Evolutionary conservation across 805 yeast genomes (phyloP), one percentile per base, ranked within the genome.

Genomic region (Scheffersomyces spartinae): DNA sequence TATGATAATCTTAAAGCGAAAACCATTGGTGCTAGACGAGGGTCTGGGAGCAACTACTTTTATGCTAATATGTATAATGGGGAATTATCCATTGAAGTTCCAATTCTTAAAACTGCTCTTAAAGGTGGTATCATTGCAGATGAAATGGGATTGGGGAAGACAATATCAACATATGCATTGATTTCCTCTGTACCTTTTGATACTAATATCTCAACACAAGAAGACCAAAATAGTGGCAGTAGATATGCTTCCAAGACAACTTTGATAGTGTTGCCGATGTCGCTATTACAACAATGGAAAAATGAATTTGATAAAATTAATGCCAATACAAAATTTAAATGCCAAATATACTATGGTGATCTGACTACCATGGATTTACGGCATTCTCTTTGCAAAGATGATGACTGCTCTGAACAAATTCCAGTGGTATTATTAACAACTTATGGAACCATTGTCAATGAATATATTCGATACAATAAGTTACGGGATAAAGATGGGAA

Each of bases 121-220:
- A 61, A 63, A 25, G 96, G 97, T 18, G 97, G 97, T 2, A 80
- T 86, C 12, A 54, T 86, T 9, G 94, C 96, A 0, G 97, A 86
- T 54, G 97, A 86, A 47, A 86, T 86, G 97, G 97, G 97, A 0
- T 60, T 86, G 6, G 97, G 97, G 21, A 86, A 86, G 45, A 86
- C 97, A 0, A 79, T 86, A 13, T 79, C 94, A 1, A 72, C 94
- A 0, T 50, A 84, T 26, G 67, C 95, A 0, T 52, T 88, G 25
- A 61, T 86, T 8, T 71, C 78, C 29, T 64, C 82, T 0, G 74
- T 65, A 7, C 81, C 84, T 0, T 46, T 39, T 23, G 86, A 79
- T 40, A 29, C 44, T 9, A n/a, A 33, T 37, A 1, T 41, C 40
- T n/a, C 31, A 30, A n/a, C 18, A 27, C 7, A 32, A 19, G 20